Base-by-base conservation (phyloP, 352 stramenopile species). In the Thraustochytrium aureum region DNA sequence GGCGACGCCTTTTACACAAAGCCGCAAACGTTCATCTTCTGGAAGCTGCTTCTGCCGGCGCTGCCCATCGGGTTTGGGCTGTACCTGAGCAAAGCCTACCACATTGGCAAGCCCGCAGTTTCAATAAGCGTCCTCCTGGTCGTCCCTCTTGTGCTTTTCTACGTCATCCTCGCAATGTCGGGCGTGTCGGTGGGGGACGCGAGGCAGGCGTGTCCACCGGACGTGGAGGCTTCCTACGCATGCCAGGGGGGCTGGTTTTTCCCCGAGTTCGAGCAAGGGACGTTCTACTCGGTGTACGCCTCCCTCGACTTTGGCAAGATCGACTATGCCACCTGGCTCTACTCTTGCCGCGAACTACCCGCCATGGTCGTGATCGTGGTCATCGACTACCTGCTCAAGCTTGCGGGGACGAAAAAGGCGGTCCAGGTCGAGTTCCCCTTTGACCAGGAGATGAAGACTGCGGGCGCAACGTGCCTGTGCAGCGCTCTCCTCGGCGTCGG, bases 311-410 rank as follows among this genome's bases (percentile, higher is more conserved):
- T 79, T 33, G 37, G 5, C 5, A 14, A 74, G 2, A 37, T 79
- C n/a, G 37, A 79, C 42, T n/a, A 0, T 7, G 50, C 45, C n/a
- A 52, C 45, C 2, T 30, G 54, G n/a, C 7, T 38, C 20, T 67
- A 56, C 69, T 79, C 69, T 3, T 54, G 35, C 12, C 14, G n/a
- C 32, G 47, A 79, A 12, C 33, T 79, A 20, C 69, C 69, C 7
- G 32, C 69, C 17, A 72, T 79, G 69, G 17, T 79, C 22, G 22
- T 79, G 20, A 52, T 79, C 39, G 69, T 79, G 33, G 56, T 67
- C 56, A 56, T 79, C 35, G 69, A 79, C 43, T 79, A 79, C 56
- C 30, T 79, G 56, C 69, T 79, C 7, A 72, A 79, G 69, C 47
- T 73, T 2, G 52, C 69, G 3, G 69, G 69, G 20, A 79, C 33